Evolutionary conservation across 192 early-diverging fungal species (phyloP).

Genomic region (Coemansia sp.): DNA sequence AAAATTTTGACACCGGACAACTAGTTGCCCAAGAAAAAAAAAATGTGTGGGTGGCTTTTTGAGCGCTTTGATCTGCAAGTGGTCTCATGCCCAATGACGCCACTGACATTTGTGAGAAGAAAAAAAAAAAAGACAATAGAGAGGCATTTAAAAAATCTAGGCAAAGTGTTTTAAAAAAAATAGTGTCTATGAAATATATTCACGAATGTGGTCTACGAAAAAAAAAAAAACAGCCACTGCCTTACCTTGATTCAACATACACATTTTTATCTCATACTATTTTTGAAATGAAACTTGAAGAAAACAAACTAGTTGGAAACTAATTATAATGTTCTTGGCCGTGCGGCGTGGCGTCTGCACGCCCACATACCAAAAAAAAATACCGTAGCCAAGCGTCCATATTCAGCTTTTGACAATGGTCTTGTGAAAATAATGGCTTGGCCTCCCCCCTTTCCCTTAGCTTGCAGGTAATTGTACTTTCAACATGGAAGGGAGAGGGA

Average conservation of each 20-base stretch:
- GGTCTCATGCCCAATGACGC: neutral
- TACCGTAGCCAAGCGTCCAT: neutral
- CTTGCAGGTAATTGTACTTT: neutral
- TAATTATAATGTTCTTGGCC: conserved; percentile 1
- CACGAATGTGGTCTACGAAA: neutral
- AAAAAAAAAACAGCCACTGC: neutral
- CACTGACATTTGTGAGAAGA: neutral
- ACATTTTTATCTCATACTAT: neutral
- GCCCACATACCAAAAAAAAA: neutral
- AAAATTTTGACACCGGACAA: neutral
- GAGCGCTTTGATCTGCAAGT: neutral
- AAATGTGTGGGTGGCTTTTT: neutral
- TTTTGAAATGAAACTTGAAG: neutral
- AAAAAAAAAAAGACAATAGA: neutral
- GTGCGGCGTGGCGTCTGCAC: neutral
- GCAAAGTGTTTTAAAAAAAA: neutral
- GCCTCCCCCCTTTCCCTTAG: neutral
- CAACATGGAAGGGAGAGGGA: neutral
- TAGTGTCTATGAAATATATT: neutral
- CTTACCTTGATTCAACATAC: neutral
- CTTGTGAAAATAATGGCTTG: conserved; percentile 1
- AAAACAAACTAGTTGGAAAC: neutral
- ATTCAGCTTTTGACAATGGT: neutral
- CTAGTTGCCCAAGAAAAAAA: neutral
- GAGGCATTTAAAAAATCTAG: neutral